These are phyloP conservation scores for Roridomyces roridus DNA, from an alignment of 768 basidiomycete genomes.

Conservation along the genomic window DNA sequence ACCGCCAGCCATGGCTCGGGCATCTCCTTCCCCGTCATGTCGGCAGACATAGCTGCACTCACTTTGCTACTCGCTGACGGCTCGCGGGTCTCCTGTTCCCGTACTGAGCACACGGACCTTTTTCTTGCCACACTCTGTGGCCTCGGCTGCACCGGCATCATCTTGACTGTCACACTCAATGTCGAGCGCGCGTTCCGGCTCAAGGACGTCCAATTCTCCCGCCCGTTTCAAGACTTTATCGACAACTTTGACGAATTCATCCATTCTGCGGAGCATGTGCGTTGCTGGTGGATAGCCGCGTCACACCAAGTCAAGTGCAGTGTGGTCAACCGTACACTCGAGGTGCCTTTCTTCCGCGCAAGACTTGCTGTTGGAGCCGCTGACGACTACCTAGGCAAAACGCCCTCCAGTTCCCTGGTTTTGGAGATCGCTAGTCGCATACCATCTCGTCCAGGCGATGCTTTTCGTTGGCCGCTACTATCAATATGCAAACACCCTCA, in stretches of 20 bases:
- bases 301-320: slow-evolving; percentile 75
- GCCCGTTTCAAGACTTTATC: slow-evolving; percentile 68
- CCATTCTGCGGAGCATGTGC: slow-evolving; percentile 80
- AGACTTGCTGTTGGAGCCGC: slow-evolving; percentile 9
- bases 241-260: slow-evolving; percentile 59
- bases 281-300: slow-evolving; percentile 95
- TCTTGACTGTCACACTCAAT: slow-evolving; percentile 75
- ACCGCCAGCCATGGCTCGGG: slow-evolving; percentile 98
- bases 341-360: slow-evolving; percentile 51
- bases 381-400: slow-evolving; percentile 48
- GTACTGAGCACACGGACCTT: slow-evolving; percentile 68
- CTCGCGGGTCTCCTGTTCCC: slow-evolving; percentile 70
- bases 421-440: slow-evolving; percentile 74
- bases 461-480: slow-evolving; percentile 71
- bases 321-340: slow-evolving; percentile 74
- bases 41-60: slow-evolving; percentile 77
- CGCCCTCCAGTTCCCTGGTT: slow-evolving; percentile 65
- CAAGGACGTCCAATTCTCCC: slow-evolving; percentile 70
- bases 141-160: slow-evolving; percentile 88
- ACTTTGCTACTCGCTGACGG: slow-evolving; percentile 84
- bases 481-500: slow-evolving; percentile 54
- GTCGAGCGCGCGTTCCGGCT: slow-evolving; percentile 87
- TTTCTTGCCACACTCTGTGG: slow-evolving; percentile 93
- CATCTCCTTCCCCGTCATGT: slow-evolving; percentile 77
- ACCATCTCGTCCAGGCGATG: slow-evolving; percentile 85